phyloP scores from a whole-genome alignment of 345 rosid genomes.

The Trapa incisa region DNA sequence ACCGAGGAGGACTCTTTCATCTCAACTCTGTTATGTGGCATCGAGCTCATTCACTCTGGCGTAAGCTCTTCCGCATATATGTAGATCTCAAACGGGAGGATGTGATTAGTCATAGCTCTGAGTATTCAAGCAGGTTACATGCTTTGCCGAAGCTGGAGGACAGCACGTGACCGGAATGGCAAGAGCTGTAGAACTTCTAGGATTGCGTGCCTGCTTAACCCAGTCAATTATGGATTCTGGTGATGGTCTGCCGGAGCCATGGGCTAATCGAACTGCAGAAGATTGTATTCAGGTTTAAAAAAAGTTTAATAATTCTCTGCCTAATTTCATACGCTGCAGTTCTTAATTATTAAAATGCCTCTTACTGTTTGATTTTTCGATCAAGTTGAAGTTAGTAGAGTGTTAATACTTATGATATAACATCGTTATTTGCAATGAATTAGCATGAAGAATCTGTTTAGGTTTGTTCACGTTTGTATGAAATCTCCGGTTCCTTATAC shows the following conservation, averaged over 20 bases:
- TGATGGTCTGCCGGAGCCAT: conserved; percentile 46
- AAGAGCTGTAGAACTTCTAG: conserved; percentile 46
- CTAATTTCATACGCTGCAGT: background rate
- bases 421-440: background rate
- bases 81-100: background rate
- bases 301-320: background rate
- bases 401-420: background rate
- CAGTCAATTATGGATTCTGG: conserved; percentile 56
- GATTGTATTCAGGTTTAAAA: conserved; percentile 44
- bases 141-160: conserved; percentile 78
- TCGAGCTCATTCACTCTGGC: conserved; percentile 59
- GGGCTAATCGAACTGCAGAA: conserved; percentile 44
- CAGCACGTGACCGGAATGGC: conserved; percentile 59
- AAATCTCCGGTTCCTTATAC: background rate
- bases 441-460: background rate
- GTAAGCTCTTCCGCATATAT: conserved; percentile 15
- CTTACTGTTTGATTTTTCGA: background rate
- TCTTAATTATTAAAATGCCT: too few species aligned
- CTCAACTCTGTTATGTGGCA: conserved; percentile 54
- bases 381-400: background rate
- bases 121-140: conserved; percentile 34
- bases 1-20: conserved; percentile 51
- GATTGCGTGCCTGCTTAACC: conserved; percentile 54
- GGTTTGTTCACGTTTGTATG: background rate
- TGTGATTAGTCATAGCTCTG: background rate